Evolutionary conservation across 768 basidiomycete species (phyloP).

Genomic region (Rhodotorula toruloides): DNA sequence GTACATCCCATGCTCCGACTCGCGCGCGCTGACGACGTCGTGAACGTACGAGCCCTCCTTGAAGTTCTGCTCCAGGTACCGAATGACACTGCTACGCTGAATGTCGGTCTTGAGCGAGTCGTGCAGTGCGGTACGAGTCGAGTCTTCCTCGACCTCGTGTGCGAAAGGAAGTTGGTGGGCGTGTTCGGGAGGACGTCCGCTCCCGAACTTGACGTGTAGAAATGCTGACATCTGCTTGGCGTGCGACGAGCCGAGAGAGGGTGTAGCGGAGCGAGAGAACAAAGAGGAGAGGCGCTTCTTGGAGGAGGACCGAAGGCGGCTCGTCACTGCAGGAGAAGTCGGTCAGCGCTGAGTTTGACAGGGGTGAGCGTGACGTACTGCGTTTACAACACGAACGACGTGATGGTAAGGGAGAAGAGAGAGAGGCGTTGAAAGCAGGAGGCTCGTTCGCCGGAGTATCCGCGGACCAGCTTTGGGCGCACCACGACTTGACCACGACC

Average conservation of each 20-base stretch:
- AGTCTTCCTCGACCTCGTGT: constrained; percentile 14
- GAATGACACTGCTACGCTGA: constrained; percentile 23
- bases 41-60: constrained; percentile 9
- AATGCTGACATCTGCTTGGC: background rate
- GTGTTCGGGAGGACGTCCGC: constrained; percentile 13
- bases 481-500: no score
- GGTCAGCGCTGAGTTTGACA: no score
- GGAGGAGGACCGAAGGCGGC: constrained; percentile 4
- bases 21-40: constrained; percentile 25
- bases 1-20: constrained; percentile 14
- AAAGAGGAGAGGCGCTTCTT: constrained; percentile 27
- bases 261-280: constrained; percentile 12
- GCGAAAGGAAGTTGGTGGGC: constrained; percentile 13
- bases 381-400: no score
- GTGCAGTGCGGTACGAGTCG: background rate
- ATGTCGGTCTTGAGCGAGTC: constrained; percentile 26
- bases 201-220: constrained; percentile 26
- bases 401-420: no score
- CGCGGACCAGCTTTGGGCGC: no score
- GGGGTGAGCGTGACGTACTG: no score
- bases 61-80: constrained; percentile 27
- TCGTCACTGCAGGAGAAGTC: background rate
- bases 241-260: background rate
- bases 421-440: no score
- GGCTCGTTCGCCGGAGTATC: no score